phyloP scores from a whole-genome alignment of 2,329 filamentous ascomycete genomes.

The Monilinia vaccinii-corymbosi region DNA sequence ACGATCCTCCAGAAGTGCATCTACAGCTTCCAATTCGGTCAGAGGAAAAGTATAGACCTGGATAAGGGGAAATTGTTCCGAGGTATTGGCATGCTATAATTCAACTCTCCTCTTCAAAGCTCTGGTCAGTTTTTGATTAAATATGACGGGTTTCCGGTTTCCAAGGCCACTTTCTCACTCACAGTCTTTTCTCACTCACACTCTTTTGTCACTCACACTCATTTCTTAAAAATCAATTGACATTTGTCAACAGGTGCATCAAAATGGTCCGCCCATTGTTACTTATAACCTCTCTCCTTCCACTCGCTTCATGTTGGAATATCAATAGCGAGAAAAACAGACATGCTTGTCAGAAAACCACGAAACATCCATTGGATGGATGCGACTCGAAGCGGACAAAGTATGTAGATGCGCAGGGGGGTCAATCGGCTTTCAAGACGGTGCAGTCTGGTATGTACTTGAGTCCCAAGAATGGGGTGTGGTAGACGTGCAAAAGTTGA shows the following conservation, averaged over 20 bases:
- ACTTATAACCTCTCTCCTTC: conserved; percentile 2
- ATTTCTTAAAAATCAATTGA: neutral
- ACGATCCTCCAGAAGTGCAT: neutral
- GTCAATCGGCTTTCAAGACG: conserved; percentile 17
- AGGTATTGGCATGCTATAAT: neutral
- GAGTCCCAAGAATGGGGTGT: neutral
- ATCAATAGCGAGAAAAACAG: conserved; percentile 19
- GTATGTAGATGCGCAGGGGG: conserved; percentile 15
- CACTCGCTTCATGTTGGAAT: conserved; percentile 18
- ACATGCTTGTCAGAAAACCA: conserved; percentile 16
- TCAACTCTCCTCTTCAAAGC: neutral
- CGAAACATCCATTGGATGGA: conserved; percentile 20
- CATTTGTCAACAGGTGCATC: neutral
- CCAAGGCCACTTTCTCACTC: neutral
- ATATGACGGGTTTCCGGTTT: neutral
- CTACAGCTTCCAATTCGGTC: neutral
- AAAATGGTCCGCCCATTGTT: conserved; percentile 1
- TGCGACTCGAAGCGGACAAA: conserved; percentile 20
- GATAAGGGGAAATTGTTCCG: neutral
- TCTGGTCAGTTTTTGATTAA: neutral
- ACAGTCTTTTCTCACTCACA: no score
- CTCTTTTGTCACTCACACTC: no score
- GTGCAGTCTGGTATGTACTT: conserved; percentile 22
- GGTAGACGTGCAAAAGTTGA: neutral
- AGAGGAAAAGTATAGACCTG: neutral